These are phyloP conservation scores for Dendrocalamus latiflorus DNA, from an alignment of 202 grass and related monocot genomes.

Conservation along the genomic window DNA sequence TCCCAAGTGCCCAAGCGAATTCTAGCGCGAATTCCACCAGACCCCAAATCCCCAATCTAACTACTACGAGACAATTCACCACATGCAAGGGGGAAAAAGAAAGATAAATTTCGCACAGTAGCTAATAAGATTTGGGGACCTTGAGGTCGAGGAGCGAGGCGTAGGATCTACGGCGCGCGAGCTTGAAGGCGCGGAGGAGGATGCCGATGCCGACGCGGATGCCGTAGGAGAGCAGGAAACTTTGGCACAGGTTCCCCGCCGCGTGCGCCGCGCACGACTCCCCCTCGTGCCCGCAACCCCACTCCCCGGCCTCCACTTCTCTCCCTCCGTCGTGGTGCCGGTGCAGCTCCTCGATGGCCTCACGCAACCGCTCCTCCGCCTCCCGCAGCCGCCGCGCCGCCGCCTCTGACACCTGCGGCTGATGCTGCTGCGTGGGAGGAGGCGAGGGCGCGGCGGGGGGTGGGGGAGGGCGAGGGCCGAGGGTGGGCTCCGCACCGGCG, in stretches of 20 bases:
- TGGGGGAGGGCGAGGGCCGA: constrained; percentile 16
- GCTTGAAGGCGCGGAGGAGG: constrained; percentile 94
- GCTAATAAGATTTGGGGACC: constrained; percentile 28
- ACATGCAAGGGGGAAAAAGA: not conserved
- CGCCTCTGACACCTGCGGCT: constrained; percentile 39
- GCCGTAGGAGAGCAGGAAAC: constrained; percentile 87
- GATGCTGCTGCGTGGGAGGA: no score
- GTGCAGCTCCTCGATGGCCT: constrained; percentile 90
- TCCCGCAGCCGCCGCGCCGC: constrained; percentile 65
- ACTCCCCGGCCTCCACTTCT: not conserved
- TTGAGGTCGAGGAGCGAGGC: constrained; percentile 86
- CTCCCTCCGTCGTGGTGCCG: constrained; percentile 37
- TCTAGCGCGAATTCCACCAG: no score
- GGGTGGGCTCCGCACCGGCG: constrained; percentile 48
- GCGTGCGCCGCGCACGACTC: constrained; percentile 89
- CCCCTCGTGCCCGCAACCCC: constrained; percentile 66
- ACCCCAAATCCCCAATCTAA: no score
- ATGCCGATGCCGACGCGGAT: constrained; percentile 97
- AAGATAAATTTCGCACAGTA: not conserved
- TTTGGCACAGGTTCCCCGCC: constrained; percentile 90
- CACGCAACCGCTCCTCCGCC: constrained; percentile 74
- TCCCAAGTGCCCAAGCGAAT: no score
- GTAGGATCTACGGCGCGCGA: constrained; percentile 72
- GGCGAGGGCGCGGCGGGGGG: not conserved
- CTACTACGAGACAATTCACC: not conserved